Conservation (phyloP, 1,139 yeast genomes). For the Diutina siamensis region DNA sequence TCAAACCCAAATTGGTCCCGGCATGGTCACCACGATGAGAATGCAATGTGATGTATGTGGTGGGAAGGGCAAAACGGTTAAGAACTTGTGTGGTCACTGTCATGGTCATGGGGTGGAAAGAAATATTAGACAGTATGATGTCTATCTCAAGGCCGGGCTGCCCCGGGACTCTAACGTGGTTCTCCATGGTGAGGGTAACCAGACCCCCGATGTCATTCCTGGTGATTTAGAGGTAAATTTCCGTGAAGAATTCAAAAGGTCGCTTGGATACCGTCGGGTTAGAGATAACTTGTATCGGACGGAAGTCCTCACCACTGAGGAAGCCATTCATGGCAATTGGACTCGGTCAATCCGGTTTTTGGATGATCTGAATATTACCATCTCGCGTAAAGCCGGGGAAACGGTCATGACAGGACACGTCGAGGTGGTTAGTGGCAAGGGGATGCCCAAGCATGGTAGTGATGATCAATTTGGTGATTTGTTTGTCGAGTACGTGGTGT, state of each 20-base stretch:
- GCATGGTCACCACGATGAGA: constrained; percentile 73
- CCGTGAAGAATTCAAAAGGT: constrained; percentile 39
- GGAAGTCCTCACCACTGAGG: constrained; percentile 61
- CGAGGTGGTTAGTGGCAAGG: constrained; percentile 59
- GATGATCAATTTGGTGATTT: constrained; percentile 62
- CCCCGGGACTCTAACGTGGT: constrained; percentile 48
- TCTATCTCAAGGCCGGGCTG: constrained; percentile 63
- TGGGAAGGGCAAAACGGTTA: constrained; percentile 64
- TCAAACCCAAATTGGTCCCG: constrained; percentile 72
- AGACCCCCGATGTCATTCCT: constrained; percentile 66
- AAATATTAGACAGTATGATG: constrained; percentile 43
- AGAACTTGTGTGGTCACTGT: constrained; percentile 56
- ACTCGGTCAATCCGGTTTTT: constrained; percentile 50
- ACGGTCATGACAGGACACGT: constrained; percentile 51
- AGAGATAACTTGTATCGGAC: constrained; percentile 67
- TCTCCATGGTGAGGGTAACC: constrained; percentile 72
- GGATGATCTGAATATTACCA: constrained; percentile 31
- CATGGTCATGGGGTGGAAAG: constrained; percentile 56
- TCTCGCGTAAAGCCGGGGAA: constrained; percentile 41
- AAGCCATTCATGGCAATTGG: constrained; percentile 79
- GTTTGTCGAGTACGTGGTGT: constrained; percentile 54
- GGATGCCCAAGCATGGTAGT: constrained; percentile 58
- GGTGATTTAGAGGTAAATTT: constrained; percentile 66
- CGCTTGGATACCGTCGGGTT: constrained; percentile 80
- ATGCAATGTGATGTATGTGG: constrained; percentile 67